These are phyloP conservation scores for Phylloporus arenicola DNA, from an alignment of 768 basidiomycete genomes.

Conservation along the genomic window DNA sequence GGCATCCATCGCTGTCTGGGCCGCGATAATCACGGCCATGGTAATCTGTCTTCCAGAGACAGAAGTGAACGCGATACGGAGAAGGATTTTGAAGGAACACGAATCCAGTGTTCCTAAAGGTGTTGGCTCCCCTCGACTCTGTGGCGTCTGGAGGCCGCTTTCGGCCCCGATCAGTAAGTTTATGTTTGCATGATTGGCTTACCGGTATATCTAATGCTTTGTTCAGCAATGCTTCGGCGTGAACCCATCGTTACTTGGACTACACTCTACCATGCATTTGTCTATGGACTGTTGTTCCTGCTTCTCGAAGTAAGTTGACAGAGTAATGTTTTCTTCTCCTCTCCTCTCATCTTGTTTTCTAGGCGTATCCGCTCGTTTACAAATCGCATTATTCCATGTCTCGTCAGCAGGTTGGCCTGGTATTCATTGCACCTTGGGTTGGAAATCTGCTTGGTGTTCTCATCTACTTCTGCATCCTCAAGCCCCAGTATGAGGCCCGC, in stretches of 20 bases:
- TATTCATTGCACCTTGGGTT: constrained; percentile 20
- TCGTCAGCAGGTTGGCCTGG: constrained; percentile 16
- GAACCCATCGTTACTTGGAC: constrained; percentile 27
- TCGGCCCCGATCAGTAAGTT: constrained; percentile 15
- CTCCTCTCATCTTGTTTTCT: background rate
- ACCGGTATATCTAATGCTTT: background rate
- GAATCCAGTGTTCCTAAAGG: background rate
- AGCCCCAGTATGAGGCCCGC: constrained; percentile 18
- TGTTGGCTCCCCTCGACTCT: background rate
- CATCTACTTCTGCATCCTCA: constrained; percentile 19
- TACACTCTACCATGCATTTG: constrained; percentile 24
- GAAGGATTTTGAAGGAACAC: constrained; percentile 8
- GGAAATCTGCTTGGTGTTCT: constrained; percentile 23
- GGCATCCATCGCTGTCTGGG: constrained; percentile 18
- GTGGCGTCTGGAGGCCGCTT: constrained; percentile 12
- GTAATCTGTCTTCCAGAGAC: constrained; percentile 20
- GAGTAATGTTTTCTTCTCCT: background rate
- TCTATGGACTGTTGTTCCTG: constrained; percentile 26
- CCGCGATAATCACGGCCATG: constrained; percentile 11
- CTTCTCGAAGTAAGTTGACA: constrained; percentile 20
- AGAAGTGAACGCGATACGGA: constrained; percentile 14
- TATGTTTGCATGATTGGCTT: background rate
- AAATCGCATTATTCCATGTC: constrained; percentile 19
- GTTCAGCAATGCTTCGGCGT: constrained; percentile 18
- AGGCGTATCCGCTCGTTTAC: constrained; percentile 22